Conservation (phyloP, 1,284 basidiomycete genomes). For the Heterobasidion parviporum region DNA sequence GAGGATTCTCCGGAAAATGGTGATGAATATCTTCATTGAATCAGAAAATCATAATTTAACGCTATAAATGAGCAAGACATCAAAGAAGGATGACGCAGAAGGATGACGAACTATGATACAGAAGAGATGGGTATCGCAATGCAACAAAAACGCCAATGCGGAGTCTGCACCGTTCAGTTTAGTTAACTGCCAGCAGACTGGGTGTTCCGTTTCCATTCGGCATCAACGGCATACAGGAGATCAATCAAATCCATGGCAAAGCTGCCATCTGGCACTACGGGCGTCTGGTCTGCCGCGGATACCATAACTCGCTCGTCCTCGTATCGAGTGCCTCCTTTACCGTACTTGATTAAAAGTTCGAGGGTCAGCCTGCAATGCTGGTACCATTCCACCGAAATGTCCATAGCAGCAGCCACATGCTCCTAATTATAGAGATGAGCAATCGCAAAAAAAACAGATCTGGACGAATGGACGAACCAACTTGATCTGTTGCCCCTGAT, state of each 20-base stretch:
- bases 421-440: slow-evolving; percentile 23
- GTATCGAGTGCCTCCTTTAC: slow-evolving; percentile 39
- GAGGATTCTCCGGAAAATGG: too few species aligned
- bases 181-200: too few species aligned
- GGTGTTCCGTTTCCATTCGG: slow-evolving; percentile 10
- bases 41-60: too few species aligned
- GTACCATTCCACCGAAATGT: slow-evolving; percentile 34
- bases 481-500: slow-evolving; percentile 15
- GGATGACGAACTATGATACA: too few species aligned
- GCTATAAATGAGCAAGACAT: too few species aligned
- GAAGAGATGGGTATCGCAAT: too few species aligned
- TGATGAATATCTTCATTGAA: too few species aligned
- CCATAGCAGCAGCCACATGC: slow-evolving; percentile 48
- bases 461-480: slow-evolving; percentile 13
- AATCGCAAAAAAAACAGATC: neutral
- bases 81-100: too few species aligned
- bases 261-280: slow-evolving; percentile 26
- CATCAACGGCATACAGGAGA: slow-evolving; percentile 38
- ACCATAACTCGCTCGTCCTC: slow-evolving; percentile 41
- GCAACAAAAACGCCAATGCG: too few species aligned
- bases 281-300: slow-evolving; percentile 38
- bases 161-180: too few species aligned
- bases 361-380: slow-evolving; percentile 44
- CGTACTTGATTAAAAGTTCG: slow-evolving; percentile 44
- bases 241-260: slow-evolving; percentile 40